Evolutionary conservation across 2,329 filamentous ascomycete species (phyloP).

Genomic region (Metarhizium rileyi): DNA sequence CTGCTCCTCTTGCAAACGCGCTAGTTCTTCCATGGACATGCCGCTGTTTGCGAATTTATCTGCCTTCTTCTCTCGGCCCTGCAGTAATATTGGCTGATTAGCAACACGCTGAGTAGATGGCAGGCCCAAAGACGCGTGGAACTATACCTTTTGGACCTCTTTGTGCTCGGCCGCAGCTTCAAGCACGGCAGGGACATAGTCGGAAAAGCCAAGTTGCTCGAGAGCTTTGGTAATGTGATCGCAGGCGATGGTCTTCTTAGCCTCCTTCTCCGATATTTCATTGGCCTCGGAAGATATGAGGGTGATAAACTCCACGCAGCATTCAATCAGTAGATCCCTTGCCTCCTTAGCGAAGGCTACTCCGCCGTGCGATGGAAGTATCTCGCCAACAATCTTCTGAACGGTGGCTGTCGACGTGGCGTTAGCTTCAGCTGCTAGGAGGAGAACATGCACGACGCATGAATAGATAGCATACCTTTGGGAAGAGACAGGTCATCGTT

Average conservation of each 20-base stretch:
- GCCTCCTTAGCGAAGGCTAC: conserved; percentile 92
- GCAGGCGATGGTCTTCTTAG: conserved; percentile 97
- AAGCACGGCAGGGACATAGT: conserved; percentile 81
- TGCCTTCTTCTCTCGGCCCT: conserved; percentile 93
- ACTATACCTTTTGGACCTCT: conserved; percentile 73
- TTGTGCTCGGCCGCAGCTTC: conserved; percentile 88
- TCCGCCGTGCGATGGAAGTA: conserved; percentile 64
- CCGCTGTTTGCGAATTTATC: conserved; percentile 96
- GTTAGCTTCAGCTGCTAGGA: conserved; percentile 14
- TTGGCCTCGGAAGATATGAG: conserved; percentile 98
- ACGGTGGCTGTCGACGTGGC: conserved; percentile 45
- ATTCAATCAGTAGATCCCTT: conserved; percentile 91
- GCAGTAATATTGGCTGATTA: conserved; percentile 2
- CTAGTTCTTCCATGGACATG: conserved; percentile 80
- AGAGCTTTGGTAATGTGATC: conserved; percentile 96
- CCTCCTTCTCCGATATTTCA: conserved; percentile 96
- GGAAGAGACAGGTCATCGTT: conserved; percentile 56
- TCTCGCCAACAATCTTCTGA: conserved; percentile 88
- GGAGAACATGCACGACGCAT: not conserved
- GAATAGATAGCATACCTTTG: conserved; percentile 40
- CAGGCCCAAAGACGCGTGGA: conserved; percentile 39
- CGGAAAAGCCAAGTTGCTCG: conserved; percentile 82
- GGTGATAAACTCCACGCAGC: conserved; percentile 98
- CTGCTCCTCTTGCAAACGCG: conserved; percentile 81
- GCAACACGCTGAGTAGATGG: not conserved